A percentile compares a stretch with the other conserved stretches of the same genome.
Conservation (phyloP, 1,284 basidiomycete genomes). For the Schizophyllum amplum region DNA sequence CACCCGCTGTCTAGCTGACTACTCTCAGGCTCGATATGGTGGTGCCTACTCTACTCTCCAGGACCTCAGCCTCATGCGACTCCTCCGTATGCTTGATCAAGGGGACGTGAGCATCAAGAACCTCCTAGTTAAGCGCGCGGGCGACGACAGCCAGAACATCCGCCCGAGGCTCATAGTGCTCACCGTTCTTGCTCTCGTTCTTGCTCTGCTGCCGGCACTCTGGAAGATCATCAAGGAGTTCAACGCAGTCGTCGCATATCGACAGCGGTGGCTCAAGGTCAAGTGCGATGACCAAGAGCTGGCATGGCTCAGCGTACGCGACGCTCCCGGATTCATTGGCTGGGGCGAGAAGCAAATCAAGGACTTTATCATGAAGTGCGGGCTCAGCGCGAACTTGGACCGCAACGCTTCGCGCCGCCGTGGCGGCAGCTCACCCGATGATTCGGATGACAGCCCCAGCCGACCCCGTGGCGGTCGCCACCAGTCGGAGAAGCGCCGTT, state of each 20-base stretch:
- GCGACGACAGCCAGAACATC: conserved; percentile 37
- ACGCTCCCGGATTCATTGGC: conserved; percentile 52
- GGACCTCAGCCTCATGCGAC: conserved; percentile 66
- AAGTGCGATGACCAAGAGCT: conserved; percentile 64
- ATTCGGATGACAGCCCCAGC: conserved; percentile 16
- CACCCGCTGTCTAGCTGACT: conserved; percentile 58
- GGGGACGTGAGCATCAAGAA: conserved; percentile 29
- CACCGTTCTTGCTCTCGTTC: conserved; percentile 48
- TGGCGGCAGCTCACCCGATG: conserved; percentile 25
- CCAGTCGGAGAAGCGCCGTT: conserved; percentile 8
- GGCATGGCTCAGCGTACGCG: conserved; percentile 58
- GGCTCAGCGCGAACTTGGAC: conserved; percentile 50
- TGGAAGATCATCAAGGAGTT: conserved; percentile 62
- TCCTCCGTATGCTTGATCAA: conserved; percentile 56
- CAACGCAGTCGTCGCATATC: conserved; percentile 43
- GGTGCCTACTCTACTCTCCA: conserved; percentile 63
- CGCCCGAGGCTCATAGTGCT: conserved; percentile 59
- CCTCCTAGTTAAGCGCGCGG: conserved; percentile 21
- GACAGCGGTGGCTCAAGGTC: conserved; percentile 50
- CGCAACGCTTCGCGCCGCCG: neutral
- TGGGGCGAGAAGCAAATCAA: conserved; percentile 71
- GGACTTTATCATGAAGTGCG: conserved; percentile 55
- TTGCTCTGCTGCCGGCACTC: conserved; percentile 58
- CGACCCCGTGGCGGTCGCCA: conserved; percentile 9
- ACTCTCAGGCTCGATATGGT: conserved; percentile 34